Base-by-base conservation (phyloP, 441 rosid genomes). In the Gossypium schwendimanii region DNA sequence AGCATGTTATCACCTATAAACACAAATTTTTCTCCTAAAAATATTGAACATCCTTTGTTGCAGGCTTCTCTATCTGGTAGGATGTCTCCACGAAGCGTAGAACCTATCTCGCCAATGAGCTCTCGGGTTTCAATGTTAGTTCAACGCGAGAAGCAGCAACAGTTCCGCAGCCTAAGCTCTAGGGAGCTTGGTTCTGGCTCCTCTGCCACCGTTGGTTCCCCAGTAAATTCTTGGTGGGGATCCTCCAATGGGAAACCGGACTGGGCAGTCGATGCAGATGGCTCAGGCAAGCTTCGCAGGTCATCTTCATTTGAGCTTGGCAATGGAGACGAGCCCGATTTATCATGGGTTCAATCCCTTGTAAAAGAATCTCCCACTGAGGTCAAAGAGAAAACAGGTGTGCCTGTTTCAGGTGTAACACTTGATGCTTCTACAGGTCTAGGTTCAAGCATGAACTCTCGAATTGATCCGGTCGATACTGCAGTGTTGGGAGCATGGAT, bases 341-440 rank as follows among this genome's bases (percentile, higher is more conserved):
- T 89, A 21, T 87, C 91, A 2, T 89, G 94, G 94, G 90, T 89
- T 18, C 94, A 89, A 52, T 86, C 94, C 11, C 75, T 89, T 23
- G 94, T 89, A 28, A 89, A 87, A 81, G 94, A 89, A 78, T 79
- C 87, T 67, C 86, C 94, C 17, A 76, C 75, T 0, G 94, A 86
- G 57, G 74, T 76, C 58, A 84, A 85, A 75, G 91, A 89, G 76
- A 84, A 78, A 77, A 76, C 69, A 31, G 72, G 83, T 20, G 45
- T 79, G 2, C 79, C 86, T 26, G 75, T 71, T 26, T 73, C 83
- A 0, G 79, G 76, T 11, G 81, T 36, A 52, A 65, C 86, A 14
- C 70, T 58, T 47, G 60, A 76, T 24, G 59, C 82, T 10, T 26
- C 81, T 65, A 61, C 80, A 60, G 69, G 79, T 75, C 86, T 78